phyloP scores from a whole-genome alignment of 495 filamentous ascomycete genomes.

The Pyrenopolyporus hunteri region DNA sequence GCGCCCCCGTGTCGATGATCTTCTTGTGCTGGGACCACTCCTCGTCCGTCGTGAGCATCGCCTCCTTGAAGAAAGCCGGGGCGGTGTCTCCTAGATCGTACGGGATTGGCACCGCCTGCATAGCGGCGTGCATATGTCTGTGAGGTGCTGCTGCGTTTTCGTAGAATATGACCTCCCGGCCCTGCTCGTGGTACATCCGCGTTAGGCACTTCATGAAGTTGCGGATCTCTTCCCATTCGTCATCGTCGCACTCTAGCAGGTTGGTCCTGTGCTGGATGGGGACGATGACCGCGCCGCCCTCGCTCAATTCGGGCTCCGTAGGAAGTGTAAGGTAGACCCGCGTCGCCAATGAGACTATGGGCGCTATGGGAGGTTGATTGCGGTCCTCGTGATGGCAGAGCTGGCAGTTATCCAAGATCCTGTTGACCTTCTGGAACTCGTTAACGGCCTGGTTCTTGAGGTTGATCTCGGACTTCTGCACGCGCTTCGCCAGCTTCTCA shows the following conservation, averaged over 20 bases:
- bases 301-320: conserved; percentile 84
- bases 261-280: conserved; percentile 89
- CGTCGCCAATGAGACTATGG: conserved; percentile 87
- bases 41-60: conserved; percentile 83
- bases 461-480: conserved; percentile 86
- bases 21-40: conserved; percentile 97
- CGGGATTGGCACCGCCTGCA: conserved; percentile 86
- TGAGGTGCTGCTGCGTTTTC: conserved; percentile 89
- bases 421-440: conserved; percentile 90
- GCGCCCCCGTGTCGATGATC: conserved; percentile 84
- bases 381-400: conserved; percentile 94
- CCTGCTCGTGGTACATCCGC: conserved; percentile 89
- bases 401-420: conserved; percentile 84
- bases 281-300: conserved; percentile 83
- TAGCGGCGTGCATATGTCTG: conserved; percentile 79
- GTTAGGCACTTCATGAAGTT: conserved; percentile 99
- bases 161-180: conserved; percentile 92
- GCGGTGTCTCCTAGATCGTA: conserved; percentile 86
- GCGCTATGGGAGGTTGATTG: conserved; percentile 80
- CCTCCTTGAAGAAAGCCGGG: conserved; percentile 94
- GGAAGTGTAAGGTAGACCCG: conserved; percentile 87
- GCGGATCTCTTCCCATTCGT: conserved; percentile 98
- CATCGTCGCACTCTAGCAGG: conserved; percentile 95
- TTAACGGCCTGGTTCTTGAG: conserved; percentile 86
- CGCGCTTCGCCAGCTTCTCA: conserved; percentile 83